These are phyloP conservation scores for Parathielavia appendiculata DNA, from an alignment of 495 filamentous ascomycete species.

Conservation along the genomic window DNA sequence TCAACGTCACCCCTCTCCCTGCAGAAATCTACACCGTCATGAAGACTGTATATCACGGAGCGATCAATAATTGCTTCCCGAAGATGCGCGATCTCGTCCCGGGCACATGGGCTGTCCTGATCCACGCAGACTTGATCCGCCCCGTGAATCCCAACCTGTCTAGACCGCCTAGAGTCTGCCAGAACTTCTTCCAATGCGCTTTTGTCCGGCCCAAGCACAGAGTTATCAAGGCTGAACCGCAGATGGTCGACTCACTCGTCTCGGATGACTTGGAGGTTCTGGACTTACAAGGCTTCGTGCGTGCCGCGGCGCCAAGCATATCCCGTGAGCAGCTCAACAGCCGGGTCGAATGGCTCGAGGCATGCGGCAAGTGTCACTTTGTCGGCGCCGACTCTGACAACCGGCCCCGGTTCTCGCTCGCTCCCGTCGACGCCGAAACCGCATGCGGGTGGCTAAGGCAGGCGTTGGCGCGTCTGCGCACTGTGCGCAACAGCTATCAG, in stretches of 20 bases:
- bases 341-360: not conserved
- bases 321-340: not conserved
- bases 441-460: not conserved
- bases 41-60: not conserved
- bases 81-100: slow-evolving; percentile 8
- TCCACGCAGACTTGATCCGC: not conserved
- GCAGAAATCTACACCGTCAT: not conserved
- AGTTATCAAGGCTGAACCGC: not conserved
- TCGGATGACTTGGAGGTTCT: not conserved
- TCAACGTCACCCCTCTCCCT: not conserved
- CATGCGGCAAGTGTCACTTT: too few relatives aligned
- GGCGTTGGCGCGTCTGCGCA: not conserved
- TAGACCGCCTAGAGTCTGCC: too few relatives aligned
- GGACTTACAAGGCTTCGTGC: not conserved
- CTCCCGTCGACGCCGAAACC: not conserved
- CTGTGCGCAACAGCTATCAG: not conserved
- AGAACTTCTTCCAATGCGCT: not conserved
- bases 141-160: not conserved
- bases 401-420: not conserved
- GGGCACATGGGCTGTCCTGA: not conserved
- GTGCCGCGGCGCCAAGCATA: not conserved
- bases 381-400: too few relatives aligned
- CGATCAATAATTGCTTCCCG: not conserved
- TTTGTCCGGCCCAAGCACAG: not conserved
- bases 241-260: not conserved